A percentile compares a stretch with the other conserved stretches of the same genome.
Conservation (phyloP, 495 filamentous ascomycete genomes). For the Podospora sp. region DNA sequence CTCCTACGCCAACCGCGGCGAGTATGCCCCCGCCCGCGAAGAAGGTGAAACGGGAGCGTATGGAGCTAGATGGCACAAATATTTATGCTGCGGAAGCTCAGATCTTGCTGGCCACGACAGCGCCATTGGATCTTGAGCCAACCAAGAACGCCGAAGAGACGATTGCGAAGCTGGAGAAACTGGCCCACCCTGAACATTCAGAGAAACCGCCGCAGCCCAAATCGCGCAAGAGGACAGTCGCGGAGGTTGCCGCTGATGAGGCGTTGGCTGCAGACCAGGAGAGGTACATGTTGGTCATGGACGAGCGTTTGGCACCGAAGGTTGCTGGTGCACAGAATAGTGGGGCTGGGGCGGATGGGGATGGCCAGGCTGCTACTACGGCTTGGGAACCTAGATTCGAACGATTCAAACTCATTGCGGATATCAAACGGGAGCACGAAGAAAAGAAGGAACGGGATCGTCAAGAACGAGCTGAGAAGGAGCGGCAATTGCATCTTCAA, state of each 20-base stretch:
- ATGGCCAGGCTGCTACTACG: slow-evolving; percentile 69
- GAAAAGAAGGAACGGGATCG: slow-evolving; percentile 69
- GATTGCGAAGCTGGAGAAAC: slow-evolving; percentile 65
- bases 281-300: slow-evolving; percentile 88
- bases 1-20: slow-evolving; percentile 58
- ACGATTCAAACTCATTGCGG: slow-evolving; percentile 83
- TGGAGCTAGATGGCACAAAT: slow-evolving; percentile 71
- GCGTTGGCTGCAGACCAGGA: slow-evolving; percentile 86
- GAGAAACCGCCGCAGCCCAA: slow-evolving; percentile 80
- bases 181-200: slow-evolving; percentile 75
- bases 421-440: slow-evolving; percentile 76
- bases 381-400: slow-evolving; percentile 87
- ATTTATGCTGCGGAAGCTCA: slow-evolving; percentile 74
- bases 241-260: slow-evolving; percentile 92
- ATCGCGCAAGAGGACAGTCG: slow-evolving; percentile 87
- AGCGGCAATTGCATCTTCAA: slow-evolving; percentile 60
- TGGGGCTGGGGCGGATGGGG: slow-evolving; percentile 66
- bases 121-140: slow-evolving; percentile 75
- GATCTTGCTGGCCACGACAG: slow-evolving; percentile 67
- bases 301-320: slow-evolving; percentile 73
- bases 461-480: slow-evolving; percentile 63
- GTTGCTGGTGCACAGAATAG: slow-evolving; percentile 57
- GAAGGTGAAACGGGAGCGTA: slow-evolving; percentile 67
- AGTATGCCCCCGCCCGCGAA: slow-evolving; percentile 65
- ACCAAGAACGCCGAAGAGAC: slow-evolving; percentile 67